Conservation (phyloP, 208 protist species). For the Trypanosomatidae sp. region DNA sequence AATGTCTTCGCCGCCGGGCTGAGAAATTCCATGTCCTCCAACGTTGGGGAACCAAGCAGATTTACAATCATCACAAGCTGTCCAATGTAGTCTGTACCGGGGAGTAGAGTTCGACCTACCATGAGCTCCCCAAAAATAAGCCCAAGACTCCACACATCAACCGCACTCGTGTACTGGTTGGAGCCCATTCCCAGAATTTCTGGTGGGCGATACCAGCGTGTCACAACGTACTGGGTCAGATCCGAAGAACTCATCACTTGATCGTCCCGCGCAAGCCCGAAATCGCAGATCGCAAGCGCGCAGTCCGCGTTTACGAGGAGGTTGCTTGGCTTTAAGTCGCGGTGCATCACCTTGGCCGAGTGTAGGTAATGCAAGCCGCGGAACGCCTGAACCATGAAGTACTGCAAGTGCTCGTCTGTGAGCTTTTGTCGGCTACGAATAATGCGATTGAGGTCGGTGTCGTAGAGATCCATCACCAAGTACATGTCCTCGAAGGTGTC, state of each 20-base stretch:
- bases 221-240: slow-evolving; percentile 97
- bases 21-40: slow-evolving; percentile 86
- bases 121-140: slow-evolving; percentile 99
- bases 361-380: slow-evolving; percentile 96
- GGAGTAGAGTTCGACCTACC: slow-evolving; percentile 96
- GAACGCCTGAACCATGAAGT: slow-evolving; percentile 98
- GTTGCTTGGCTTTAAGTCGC: slow-evolving; percentile 96
- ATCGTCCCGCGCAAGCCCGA: slow-evolving; percentile 90
- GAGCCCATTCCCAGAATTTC: slow-evolving; percentile 95
- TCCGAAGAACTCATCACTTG: slow-evolving; percentile 52
- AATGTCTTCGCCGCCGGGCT: slow-evolving; percentile 74
- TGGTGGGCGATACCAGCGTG: slow-evolving; percentile 99
- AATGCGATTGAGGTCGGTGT: slow-evolving; percentile 98
- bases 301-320: slow-evolving; percentile 95
- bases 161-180: slow-evolving; percentile 94
- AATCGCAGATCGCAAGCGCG: slow-evolving; percentile 95
- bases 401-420: slow-evolving; percentile 97
- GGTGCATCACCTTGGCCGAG: slow-evolving; percentile 96
- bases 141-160: slow-evolving; percentile 97
- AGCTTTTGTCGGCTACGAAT: slow-evolving; percentile 95
- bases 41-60: slow-evolving; percentile 69
- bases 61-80: slow-evolving; percentile 89
- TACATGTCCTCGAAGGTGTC: slow-evolving; percentile 90
- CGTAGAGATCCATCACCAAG: slow-evolving; percentile 91
- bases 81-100: slow-evolving; percentile 79